Evolutionary conservation across 495 filamentous ascomycete species (phyloP).

Genomic region (Pyrenula aspistea): DNA sequence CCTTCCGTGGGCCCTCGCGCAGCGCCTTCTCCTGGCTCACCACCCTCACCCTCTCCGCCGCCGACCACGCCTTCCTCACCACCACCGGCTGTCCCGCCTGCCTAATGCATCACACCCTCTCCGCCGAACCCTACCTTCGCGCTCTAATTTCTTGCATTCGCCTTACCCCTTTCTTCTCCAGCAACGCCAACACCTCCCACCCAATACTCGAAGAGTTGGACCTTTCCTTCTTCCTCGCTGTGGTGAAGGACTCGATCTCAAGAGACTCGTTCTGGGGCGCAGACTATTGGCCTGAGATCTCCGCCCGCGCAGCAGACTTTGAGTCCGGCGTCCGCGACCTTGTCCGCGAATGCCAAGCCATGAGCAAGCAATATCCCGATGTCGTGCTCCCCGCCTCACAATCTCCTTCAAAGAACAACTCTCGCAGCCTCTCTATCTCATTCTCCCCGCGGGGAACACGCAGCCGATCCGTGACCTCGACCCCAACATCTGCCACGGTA

Average conservation of each 20-base stretch:
- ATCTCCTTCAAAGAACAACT: neutral
- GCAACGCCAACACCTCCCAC: slow-evolving; percentile 8
- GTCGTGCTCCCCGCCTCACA: neutral
- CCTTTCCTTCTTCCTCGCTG: slow-evolving; percentile 42
- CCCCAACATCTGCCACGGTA: neutral
- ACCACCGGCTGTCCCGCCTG: slow-evolving; percentile 46
- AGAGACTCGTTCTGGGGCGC: slow-evolving; percentile 47
- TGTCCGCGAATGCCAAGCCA: slow-evolving; percentile 38
- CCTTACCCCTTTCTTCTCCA: slow-evolving; percentile 11
- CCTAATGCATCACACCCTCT: slow-evolving; percentile 37
- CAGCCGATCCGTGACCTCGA: neutral
- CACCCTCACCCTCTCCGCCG: slow-evolving; percentile 43
- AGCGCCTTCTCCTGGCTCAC: slow-evolving; percentile 50
- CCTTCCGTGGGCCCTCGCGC: slow-evolving; percentile 39
- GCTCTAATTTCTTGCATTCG: slow-evolving; percentile 43
- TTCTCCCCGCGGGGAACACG: neutral
- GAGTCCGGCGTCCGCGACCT: slow-evolving; percentile 41
- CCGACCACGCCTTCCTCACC: slow-evolving; percentile 47
- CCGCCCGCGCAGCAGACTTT: slow-evolving; percentile 36
- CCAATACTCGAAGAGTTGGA: slow-evolving; percentile 15
- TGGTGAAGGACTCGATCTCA: slow-evolving; percentile 38
- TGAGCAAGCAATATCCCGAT: slow-evolving; percentile 11
- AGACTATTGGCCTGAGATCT: slow-evolving; percentile 40
- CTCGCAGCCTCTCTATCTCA: neutral
- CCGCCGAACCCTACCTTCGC: slow-evolving; percentile 47